These are phyloP conservation scores for Ajuga chamaepitys DNA, from an alignment of 257 asterid genomes.

Conservation along the genomic window DNA sequence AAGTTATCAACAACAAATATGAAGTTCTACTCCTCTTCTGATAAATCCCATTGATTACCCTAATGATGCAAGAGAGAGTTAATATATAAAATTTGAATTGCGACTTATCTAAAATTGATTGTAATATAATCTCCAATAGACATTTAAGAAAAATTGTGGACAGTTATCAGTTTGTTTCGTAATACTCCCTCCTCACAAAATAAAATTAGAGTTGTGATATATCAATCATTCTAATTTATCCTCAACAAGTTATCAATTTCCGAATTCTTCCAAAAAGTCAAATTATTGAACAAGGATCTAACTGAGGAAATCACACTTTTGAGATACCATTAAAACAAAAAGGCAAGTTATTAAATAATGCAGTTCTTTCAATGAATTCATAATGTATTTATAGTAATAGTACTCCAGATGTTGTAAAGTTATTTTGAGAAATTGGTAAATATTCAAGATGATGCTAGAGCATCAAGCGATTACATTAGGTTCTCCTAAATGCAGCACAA, in stretches of 20 bases:
- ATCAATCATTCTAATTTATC: too few species aligned
- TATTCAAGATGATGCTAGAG: background rate
- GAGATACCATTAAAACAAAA: too few species aligned
- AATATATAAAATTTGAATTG: background rate
- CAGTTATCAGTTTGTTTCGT: too few species aligned
- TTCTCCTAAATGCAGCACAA: background rate
- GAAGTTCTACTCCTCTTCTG: background rate
- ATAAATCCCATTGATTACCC: background rate
- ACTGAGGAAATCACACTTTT: too few species aligned
- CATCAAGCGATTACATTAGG: background rate
- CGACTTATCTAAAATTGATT: background rate
- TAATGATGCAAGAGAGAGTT: background rate
- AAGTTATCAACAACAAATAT: background rate
- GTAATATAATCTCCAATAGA: background rate
- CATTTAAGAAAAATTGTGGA: too few species aligned
- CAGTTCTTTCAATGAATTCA: background rate
- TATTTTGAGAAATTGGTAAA: background rate
- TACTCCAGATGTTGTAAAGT: background rate
- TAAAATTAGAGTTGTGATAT: too few species aligned
- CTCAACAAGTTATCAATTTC: too few species aligned
- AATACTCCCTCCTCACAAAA: too few species aligned
- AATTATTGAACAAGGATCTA: too few species aligned
- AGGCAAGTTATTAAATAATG: too few species aligned
- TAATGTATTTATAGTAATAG: background rate
- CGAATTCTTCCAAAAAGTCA: too few species aligned